A percentile compares a stretch with the other conserved stretches of the same genome.
Conservation (phyloP, 345 rosid genomes). For the Aquilaria malaccensis region DNA sequence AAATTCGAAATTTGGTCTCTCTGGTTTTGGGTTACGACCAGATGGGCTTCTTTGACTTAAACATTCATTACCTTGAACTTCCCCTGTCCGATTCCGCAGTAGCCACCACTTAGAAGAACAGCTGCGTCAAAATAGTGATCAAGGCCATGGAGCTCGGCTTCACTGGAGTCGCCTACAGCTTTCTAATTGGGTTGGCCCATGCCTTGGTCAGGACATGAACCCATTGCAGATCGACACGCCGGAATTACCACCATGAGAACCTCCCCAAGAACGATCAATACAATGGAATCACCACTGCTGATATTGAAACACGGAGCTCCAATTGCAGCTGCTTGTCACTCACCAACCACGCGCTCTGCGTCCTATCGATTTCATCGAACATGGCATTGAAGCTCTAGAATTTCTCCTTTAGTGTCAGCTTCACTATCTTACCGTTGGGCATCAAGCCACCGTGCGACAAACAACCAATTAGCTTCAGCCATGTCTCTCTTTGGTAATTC, state of each 20-base stretch:
- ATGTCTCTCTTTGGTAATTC: conserved; percentile 77
- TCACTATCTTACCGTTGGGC: conserved; percentile 61
- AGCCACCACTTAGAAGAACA: conserved; percentile 19
- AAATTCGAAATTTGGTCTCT: too few species aligned
- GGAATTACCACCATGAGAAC: conserved; percentile 21
- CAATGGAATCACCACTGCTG: conserved; percentile 69
- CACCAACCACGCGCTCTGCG: conserved; percentile 83
- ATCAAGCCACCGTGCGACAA: conserved; percentile 61
- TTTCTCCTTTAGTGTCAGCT: conserved; percentile 77
- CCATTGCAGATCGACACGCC: too few species aligned
- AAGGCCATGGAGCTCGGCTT: conserved; percentile 86
- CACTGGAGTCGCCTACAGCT: conserved; percentile 53
- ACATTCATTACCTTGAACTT: conserved; percentile 40
- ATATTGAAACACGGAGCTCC: conserved; percentile 83
- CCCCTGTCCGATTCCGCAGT: conserved; percentile 16
- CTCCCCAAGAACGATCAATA: conserved; percentile 77
- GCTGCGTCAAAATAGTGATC: conserved; percentile 39
- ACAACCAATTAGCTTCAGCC: conserved; percentile 67
- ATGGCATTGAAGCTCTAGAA: conserved; percentile 76
- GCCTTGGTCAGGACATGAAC: too few species aligned
- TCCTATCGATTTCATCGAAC: conserved; percentile 89
- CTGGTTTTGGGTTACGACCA: background rate
- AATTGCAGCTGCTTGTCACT: conserved; percentile 86
- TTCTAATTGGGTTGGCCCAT: too few species aligned
- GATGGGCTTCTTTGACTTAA: conserved; percentile 88